These are phyloP conservation scores for Pseudogymnoascus sp. DNA, from an alignment of 2,329 filamentous ascomycete genomes.

Conservation along the genomic window DNA sequence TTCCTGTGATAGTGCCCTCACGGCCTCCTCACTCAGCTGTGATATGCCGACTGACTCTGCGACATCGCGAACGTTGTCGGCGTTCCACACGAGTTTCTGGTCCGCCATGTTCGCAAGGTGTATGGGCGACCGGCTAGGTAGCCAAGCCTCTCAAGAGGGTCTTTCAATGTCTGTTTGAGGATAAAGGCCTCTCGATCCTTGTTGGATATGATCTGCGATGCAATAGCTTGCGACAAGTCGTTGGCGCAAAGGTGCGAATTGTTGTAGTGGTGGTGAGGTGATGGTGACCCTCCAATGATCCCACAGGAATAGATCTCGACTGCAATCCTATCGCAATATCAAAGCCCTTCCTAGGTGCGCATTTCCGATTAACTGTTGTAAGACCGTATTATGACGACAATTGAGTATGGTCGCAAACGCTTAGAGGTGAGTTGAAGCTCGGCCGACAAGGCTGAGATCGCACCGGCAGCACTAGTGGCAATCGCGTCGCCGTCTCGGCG, in stretches of 20 bases:
- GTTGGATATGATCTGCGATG: not conserved
- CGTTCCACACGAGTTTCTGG: conserved; percentile 69
- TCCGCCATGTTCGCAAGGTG: conserved; percentile 18
- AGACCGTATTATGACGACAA: not conserved
- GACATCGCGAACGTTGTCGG: conserved; percentile 90
- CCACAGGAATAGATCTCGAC: not conserved
- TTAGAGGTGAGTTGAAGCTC: conserved; percentile 3
- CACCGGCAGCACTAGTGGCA: not conserved
- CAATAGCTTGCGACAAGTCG: not conserved
- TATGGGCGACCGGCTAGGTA: not conserved
- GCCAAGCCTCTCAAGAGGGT: not conserved
- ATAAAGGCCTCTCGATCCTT: not conserved
- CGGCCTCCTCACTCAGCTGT: conserved; percentile 72
- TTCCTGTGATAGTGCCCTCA: conserved; percentile 81
- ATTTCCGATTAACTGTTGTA: not conserved
- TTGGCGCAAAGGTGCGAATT: not conserved
- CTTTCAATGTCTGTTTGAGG: not conserved
- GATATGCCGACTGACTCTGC: conserved; percentile 90
- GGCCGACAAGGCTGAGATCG: conserved; percentile 7
- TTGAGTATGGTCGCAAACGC: not conserved
- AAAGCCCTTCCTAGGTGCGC: not conserved
- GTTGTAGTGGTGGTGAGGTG: not conserved
- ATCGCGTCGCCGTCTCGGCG: not conserved
- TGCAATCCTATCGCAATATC: conserved; percentile 1
- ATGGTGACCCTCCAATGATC: not conserved